Evolutionary conservation across 805 yeast species (phyloP), one percentile per base, ranked within the genome.

Genomic region (Wickerhamomyces xylosicus): DNA sequence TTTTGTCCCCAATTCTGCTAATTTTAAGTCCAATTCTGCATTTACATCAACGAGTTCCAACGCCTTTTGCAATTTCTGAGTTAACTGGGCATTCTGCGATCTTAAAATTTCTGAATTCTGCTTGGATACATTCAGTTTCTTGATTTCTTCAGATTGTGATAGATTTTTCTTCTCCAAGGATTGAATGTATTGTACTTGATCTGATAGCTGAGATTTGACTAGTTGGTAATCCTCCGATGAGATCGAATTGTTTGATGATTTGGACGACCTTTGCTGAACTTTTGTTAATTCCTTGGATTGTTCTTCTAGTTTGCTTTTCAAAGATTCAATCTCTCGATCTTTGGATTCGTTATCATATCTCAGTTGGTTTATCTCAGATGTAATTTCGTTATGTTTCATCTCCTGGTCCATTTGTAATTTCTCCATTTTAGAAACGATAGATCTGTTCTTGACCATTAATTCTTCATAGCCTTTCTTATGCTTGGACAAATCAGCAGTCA

Each of bases 151-250:
- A 18, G 74, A 60, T 50, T 79, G 76, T 7, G 67, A 60, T 37
- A 76, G 59, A 43, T 74, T 71, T 44, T 71, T 69, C 5, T 65
- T 62, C 44, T 79, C 85, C 42, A 71, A 49, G 33, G 64, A 66
- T 47, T 66, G 59, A 34, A 71, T 55, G 45, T 70, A 65, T 19
- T 61, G 54, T 31, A 71, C 47, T 48, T 74, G 79, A 20, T 65
- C 66, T 17, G 55, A 48, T 20, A 70, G 47, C 35, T 62, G 53
- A 32, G 50, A 52, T 37, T 52, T 45, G 15, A 44, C 38, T 21
- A 37, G 17, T 14, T 19, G 25, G 3, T 38, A 32, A 10, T 33
- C 15, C 2, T 6, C 6, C 6, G 25, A 21, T 21, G 6, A 10
- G 25, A 21, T 10, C 6, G 25, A 21, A 6, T 6, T 7, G 25